Base-by-base conservation (phyloP, 2,329 filamentous ascomycete genomes). In the Aspergillus arachidicola region DNA sequence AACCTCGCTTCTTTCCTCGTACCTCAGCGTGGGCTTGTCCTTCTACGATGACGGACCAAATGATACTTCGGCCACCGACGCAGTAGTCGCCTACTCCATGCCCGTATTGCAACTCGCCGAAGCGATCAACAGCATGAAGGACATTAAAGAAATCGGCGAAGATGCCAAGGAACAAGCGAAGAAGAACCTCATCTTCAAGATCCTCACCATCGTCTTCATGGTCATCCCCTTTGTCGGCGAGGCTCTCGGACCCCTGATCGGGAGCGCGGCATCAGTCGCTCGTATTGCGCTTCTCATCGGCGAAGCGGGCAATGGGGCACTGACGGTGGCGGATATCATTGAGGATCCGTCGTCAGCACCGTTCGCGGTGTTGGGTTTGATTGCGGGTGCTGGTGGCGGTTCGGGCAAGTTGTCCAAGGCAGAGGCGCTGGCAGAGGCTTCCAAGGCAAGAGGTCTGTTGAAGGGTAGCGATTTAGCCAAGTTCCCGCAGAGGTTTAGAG, bases 211-310 rank as follows among this genome's bases (percentile, higher is more conserved):
- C 14, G 28, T 61, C n/a, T 50, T 61, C 26, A 41, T 55, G 48
- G 28, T 61, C 26, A 61, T 61, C 41, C 59, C 59, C 16, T 61
- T 61, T 32, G 59, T 32, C 12, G 59, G 59, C 19, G 53, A 57
- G 43, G 51, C 51, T 23, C 41, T 43, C 41, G 16, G 38, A 26
- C 34, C 38, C 19, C 38, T 53, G 3, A 14, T 57, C 16, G 59
- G 59, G 19, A 53, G 50, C 14, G 53, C 41, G 1, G 38, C 53
- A 23, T 38, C 51, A n/a, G 30, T 61, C 38, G 59, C 51, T 21
- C 59, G 59, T 12, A 28, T 36, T 32, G 51, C 51, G 4, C 23
- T 46, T 10, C 32, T 57, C 26, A 57, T 61, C 45, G 53, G 53
- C 26, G 59, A 61, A 43, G 41, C 26, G 6, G 53, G 59, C 0